phyloP scores from a whole-genome alignment of 2,329 filamentous ascomycete genomes.

The Metarhizium guizhouense region DNA sequence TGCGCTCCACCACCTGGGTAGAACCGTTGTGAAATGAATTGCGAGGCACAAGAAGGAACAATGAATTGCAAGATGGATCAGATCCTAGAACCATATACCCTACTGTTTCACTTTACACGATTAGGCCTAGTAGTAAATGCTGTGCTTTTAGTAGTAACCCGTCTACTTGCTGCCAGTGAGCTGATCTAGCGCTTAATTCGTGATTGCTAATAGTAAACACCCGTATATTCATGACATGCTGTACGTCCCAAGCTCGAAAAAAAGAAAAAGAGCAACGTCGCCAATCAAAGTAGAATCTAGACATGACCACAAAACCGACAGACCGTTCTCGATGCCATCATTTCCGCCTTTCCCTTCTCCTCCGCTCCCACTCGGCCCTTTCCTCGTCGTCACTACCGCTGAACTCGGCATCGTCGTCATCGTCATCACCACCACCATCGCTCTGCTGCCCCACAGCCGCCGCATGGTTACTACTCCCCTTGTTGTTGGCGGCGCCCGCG shows the following conservation, averaged over 20 bases:
- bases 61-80: background rate
- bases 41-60: background rate
- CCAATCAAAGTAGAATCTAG: background rate
- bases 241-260: background rate
- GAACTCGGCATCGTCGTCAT: slow-evolving; percentile 53
- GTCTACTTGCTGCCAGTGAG: background rate
- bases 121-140: slow-evolving; percentile 5
- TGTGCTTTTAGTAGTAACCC: slow-evolving; percentile 1
- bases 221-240: background rate
- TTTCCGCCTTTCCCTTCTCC: slow-evolving; percentile 31
- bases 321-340: slow-evolving; percentile 2
- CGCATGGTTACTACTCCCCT: slow-evolving; percentile 13
- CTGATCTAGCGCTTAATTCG: background rate
- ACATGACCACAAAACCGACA: background rate
- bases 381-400: slow-evolving; percentile 58
- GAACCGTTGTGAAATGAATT: too few species aligned
- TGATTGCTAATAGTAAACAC: background rate
- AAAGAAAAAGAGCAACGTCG: background rate
- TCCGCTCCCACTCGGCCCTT: slow-evolving; percentile 51
- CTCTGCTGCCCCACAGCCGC: slow-evolving; percentile 20
- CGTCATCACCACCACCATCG: slow-evolving; percentile 54
- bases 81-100: slow-evolving; percentile 7
- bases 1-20: background rate
- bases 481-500: background rate
- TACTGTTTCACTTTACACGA: slow-evolving; percentile 2